Evolutionary conservation across 2,329 filamentous ascomycete genomes (phyloP), one percentile per base, ranked within the genome.

Genomic region (Botrytis cinerea): DNA sequence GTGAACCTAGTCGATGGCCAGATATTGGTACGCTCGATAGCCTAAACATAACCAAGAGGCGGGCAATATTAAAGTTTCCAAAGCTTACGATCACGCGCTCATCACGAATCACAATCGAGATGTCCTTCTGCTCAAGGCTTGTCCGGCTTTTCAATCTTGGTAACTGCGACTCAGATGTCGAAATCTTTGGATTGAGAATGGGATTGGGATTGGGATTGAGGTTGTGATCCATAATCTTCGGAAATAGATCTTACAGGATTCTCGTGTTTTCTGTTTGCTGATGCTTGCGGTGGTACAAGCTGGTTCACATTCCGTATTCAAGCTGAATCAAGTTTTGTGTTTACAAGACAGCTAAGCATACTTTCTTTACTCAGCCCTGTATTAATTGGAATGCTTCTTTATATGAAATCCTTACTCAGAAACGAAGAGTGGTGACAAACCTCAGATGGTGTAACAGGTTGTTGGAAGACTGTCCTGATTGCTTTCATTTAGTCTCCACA

Each of bases 271-370:
- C 46, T 62, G 40, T 46, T 54, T 38, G 48, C 43, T n/a, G 64
- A 43, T 57, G 25, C 48, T 54, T 28, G 35, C 22, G 35, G 64
- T 57, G 48, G 66, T 28, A 68, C 48, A 43, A 68, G 38, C 48
- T 57, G 35, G 48, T 43, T 68, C 48, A 25, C 35, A 22, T 68
- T 43, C 57, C 66, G 43, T 57, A 51, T 68, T 54, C 66, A 57
- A 57, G 66, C 48, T 57, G 66, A 43, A 32, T 32, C 48, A 68
- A 43, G 66, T 54, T 68, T 54, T 54, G 32, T 20, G 40, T 40
- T 35, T 68, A 32, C 45, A 28, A 38, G 48, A 10, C 66, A 43
- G 48, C 48, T 9, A 57, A 57, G 35, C 48, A 54, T 68, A 68
- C 35, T 32, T 57, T 57, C 35, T 43, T 43, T 28, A n/a, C 48